Conservation (phyloP, 176 grass and related monocot genomes). For the Aegilops longissima region DNA sequence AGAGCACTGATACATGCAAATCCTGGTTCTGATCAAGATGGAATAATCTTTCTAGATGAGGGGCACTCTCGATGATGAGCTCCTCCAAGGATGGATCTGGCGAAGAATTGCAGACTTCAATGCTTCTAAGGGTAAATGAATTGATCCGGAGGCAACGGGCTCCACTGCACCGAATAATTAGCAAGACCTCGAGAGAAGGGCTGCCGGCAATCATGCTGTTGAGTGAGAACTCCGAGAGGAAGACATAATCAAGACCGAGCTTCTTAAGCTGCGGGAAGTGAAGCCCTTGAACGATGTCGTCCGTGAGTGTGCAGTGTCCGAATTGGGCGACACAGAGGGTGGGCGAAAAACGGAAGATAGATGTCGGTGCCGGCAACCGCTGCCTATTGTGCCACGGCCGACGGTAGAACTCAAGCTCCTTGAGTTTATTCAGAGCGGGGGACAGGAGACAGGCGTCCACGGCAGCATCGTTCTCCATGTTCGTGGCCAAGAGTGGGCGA, state of each 20-base stretch:
- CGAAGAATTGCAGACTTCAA: not conserved
- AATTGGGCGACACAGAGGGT: not conserved
- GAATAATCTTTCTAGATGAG: not conserved
- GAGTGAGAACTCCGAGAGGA: not conserved
- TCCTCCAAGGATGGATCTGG: not conserved
- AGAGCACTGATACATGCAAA: not conserved
- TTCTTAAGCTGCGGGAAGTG: not conserved
- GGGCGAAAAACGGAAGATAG: conserved; percentile 19
- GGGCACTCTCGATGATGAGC: not conserved
- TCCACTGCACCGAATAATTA: not conserved
- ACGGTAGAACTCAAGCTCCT: not conserved
- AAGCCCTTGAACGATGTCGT: not conserved
- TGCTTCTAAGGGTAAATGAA: not conserved
- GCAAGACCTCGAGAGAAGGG: not conserved
- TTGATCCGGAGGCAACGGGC: not conserved
- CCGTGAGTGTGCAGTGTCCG: not conserved
- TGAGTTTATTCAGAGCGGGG: not conserved
- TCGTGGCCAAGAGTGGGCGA: not conserved
- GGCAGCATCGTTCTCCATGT: not conserved
- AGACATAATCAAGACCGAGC: not conserved
- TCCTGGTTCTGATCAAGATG: not conserved
- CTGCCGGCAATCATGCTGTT: not conserved
- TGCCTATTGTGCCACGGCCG: not conserved
- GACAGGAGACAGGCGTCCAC: not conserved
- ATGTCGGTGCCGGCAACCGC: not conserved